Percentiles rank a stretch among this genome's conserved stretches.
Evolutionary conservation across 805 yeast genomes (phyloP).

Genomic region (Hagleromyces aurorensis): DNA sequence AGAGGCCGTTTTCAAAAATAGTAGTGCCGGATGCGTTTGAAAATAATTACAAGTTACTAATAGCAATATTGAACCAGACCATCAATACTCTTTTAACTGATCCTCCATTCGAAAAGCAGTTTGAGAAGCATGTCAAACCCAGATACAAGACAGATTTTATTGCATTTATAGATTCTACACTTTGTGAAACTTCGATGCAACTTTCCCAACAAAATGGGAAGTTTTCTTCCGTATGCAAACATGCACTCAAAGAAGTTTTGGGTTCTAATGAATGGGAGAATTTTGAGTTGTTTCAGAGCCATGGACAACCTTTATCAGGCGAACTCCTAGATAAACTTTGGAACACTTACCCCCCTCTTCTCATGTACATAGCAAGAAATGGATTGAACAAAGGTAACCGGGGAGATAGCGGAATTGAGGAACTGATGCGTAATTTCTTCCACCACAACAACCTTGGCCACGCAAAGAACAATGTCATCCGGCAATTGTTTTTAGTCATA

Average conservation of each 20-base stretch:
- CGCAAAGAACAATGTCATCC: slow-evolving; percentile 13
- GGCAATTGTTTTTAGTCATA: slow-evolving; percentile 30
- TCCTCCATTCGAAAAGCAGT: slow-evolving; percentile 14
- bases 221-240: slow-evolving; percentile 16
- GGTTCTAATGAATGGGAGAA: slow-evolving; percentile 10
- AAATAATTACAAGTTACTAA: slow-evolving; percentile 16
- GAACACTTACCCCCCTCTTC: slow-evolving; percentile 25
- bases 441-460: slow-evolving; percentile 15
- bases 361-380: slow-evolving; percentile 18
- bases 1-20: slow-evolving; percentile 31
- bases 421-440: slow-evolving; percentile 19
- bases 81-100: slow-evolving; percentile 8
- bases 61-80: slow-evolving; percentile 3
- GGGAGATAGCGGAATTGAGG: slow-evolving; percentile 6
- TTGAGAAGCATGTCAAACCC: slow-evolving; percentile 7
- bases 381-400: slow-evolving; percentile 10
- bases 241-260: slow-evolving; percentile 13
- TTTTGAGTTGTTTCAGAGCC: slow-evolving; percentile 7
- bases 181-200: slow-evolving; percentile 20
- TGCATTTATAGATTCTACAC: slow-evolving; percentile 12
- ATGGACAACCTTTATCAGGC: slow-evolving; percentile 12
- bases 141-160: slow-evolving; percentile 12
- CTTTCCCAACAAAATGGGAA: slow-evolving; percentile 3
- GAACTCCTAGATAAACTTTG: slow-evolving; percentile 19
- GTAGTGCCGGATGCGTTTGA: slow-evolving; percentile 6